Evolutionary conservation across 163 green algal species (phyloP), one percentile per base, ranked within the genome.

Genomic region (Scenedesmus sp.): DNA sequence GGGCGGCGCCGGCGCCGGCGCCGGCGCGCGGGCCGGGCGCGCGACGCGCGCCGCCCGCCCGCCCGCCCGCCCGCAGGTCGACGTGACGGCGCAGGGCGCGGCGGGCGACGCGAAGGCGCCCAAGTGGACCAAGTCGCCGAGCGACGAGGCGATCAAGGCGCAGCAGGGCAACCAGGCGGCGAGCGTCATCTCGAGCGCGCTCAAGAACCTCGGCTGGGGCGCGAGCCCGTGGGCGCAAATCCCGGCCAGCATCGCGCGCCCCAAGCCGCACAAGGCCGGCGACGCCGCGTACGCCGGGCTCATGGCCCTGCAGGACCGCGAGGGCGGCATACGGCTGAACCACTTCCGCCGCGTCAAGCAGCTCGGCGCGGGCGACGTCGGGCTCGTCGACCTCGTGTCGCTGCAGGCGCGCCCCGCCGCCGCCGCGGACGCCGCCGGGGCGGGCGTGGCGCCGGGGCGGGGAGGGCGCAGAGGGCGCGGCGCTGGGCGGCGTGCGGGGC

Each of bases 371-470:
- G 96, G 95, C 20, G 95, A 97, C 72, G 96, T 99, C 50, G 94
- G 96, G 33, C 88, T 98, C 57, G 96, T 99, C 22, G 92, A 98
- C 84, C 89, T 99, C 70, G 93, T 98, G 63, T 77, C 93, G 83
- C 86, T 98, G 60, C 85, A 88, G 80, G 85, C 86, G 60, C 50
- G 67, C 50, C 7, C 7, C 39, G 39, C 39, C 39, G 39, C 39
- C 39, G 39, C 39, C 39, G 39, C 39, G 7, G 39, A 6, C 39
- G 39, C 39, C 39, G 39, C 39, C 39, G n/a, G n/a, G n/a, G n/a
- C n/a, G n/a, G n/a, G n/a, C n/a, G n/a, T n/a, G n/a, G n/a, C n/a
- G n/a, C n/a, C n/a, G n/a, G n/a, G n/a, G n/a, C n/a, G n/a, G n/a
- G n/a, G n/a, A n/a, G n/a, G n/a, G n/a, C n/a, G n/a, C n/a, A n/a